Evolutionary conservation across 345 rosid species (phyloP).

Genomic region (Pelargonium nanum): DNA sequence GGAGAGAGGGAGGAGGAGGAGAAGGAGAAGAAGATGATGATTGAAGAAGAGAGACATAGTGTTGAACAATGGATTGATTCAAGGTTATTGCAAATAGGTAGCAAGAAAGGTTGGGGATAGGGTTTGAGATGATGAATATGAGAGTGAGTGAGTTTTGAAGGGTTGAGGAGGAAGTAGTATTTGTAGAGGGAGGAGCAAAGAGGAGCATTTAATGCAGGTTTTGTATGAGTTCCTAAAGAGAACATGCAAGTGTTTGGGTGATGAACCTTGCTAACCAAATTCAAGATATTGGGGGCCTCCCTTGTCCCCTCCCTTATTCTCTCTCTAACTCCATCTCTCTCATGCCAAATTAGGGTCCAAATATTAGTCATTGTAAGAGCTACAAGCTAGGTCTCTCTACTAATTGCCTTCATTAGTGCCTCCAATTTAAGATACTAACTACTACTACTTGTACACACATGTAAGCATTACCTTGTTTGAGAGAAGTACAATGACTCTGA

Average conservation of each 20-base stretch:
- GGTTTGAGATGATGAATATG: neutral
- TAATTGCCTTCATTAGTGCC: no score
- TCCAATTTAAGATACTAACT: no score
- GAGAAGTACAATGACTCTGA: no score
- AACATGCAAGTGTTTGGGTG: constrained; percentile 49
- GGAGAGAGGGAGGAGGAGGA: constrained; percentile 22
- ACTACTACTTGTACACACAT: no score
- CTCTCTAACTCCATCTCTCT: constrained; percentile 2
- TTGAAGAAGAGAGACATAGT: neutral
- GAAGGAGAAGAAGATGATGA: constrained; percentile 7
- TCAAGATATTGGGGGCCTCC: constrained; percentile 29
- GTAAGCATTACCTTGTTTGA: no score
- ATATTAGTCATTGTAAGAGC: neutral
- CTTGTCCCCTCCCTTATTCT: constrained; percentile 12
- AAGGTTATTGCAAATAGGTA: neutral
- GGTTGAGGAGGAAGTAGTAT: constrained; percentile 18
- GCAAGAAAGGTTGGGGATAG: neutral
- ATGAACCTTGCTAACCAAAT: constrained; percentile 26
- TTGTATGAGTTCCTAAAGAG: constrained; percentile 31
- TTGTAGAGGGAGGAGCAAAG: constrained; percentile 24
- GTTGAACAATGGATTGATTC: constrained; percentile 16
- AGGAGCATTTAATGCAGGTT: constrained; percentile 42
- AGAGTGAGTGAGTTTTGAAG: constrained; percentile 4
- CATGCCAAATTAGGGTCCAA: constrained; percentile 10
- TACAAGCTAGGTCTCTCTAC: no score